These are phyloP conservation scores for Syzygium oleosum DNA, from an alignment of 345 rosid genomes.

Conservation along the genomic window DNA sequence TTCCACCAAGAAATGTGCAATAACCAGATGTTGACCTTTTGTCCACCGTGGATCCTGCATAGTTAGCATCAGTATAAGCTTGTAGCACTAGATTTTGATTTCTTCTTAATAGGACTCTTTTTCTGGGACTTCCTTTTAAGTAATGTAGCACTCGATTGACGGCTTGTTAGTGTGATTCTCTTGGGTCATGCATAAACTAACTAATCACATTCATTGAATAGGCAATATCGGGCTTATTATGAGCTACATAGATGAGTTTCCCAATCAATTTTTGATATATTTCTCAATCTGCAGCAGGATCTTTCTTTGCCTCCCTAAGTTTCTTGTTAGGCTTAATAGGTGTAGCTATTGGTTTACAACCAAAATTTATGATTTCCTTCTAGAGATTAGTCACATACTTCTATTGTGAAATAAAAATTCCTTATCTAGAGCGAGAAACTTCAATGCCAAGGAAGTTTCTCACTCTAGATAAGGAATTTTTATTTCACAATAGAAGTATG, in stretches of 20 bases:
- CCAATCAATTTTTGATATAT: neutral
- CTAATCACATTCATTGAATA: neutral
- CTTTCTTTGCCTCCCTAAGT: neutral
- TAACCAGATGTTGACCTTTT: neutral
- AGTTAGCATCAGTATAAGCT: neutral
- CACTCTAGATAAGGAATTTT: no score
- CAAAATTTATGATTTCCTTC: neutral
- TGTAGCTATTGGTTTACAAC: neutral
- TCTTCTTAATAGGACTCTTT: neutral
- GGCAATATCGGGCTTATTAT: neutral
- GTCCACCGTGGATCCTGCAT: neutral
- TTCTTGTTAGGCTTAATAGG: neutral
- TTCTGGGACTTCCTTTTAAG: neutral
- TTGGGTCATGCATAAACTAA: neutral
- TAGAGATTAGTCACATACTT: neutral
- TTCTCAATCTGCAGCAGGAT: neutral
- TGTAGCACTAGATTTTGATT: neutral
- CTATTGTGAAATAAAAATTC: neutral
- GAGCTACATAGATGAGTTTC: neutral
- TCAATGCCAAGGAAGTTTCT: neutral
- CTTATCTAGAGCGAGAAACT: neutral
- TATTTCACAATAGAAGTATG: no score
- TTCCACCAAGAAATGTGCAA: no score
- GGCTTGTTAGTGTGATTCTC: neutral
- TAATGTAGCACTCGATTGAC: neutral